phyloP scores from a whole-genome alignment of 371 early-diverging fungal species.

The Conidiobolus incongruus region DNA sequence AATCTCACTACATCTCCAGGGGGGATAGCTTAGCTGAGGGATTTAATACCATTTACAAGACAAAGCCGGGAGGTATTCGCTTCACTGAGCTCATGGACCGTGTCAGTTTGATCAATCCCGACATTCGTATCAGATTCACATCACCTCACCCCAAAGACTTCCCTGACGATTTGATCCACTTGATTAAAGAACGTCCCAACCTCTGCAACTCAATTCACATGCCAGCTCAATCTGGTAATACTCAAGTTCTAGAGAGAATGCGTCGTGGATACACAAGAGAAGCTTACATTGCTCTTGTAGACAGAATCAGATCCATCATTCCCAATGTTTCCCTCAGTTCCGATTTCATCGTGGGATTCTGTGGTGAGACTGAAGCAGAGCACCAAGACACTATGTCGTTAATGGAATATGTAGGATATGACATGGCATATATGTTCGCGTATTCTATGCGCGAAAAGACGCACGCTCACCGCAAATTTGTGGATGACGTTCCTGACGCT shows the following conservation, averaged over 20 bases:
- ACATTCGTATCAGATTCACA: conserved; percentile 59
- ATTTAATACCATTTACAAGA: conserved; percentile 52
- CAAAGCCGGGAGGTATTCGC: conserved; percentile 45
- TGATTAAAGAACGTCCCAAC: conserved; percentile 39
- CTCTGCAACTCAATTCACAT: conserved; percentile 45
- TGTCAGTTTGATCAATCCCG: conserved; percentile 39
- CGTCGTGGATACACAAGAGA: conserved; percentile 54
- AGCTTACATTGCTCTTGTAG: conserved; percentile 37
- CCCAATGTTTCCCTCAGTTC: conserved; percentile 50
- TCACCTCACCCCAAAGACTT: conserved; percentile 71
- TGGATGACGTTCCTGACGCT: conserved; percentile 37
- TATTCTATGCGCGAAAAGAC: conserved; percentile 59
- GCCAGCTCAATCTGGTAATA: conserved; percentile 53
- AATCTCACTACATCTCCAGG: conserved; percentile 15
- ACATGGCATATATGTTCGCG: conserved; percentile 63
- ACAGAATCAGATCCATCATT: conserved; percentile 30
- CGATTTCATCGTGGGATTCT: conserved; percentile 57
- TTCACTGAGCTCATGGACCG: conserved; percentile 52
- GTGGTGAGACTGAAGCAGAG: conserved; percentile 57
- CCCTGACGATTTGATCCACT: conserved; percentile 37
- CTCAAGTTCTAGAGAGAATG: conserved; percentile 38
- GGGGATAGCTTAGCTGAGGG: conserved; percentile 20
- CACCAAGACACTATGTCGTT: conserved; percentile 40
- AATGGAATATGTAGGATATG: conserved; percentile 42
- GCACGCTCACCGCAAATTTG: conserved; percentile 40